These are phyloP conservation scores for Neonectria neomacrospora DNA, from an alignment of 2,329 filamentous ascomycete genomes.

Conservation along the genomic window DNA sequence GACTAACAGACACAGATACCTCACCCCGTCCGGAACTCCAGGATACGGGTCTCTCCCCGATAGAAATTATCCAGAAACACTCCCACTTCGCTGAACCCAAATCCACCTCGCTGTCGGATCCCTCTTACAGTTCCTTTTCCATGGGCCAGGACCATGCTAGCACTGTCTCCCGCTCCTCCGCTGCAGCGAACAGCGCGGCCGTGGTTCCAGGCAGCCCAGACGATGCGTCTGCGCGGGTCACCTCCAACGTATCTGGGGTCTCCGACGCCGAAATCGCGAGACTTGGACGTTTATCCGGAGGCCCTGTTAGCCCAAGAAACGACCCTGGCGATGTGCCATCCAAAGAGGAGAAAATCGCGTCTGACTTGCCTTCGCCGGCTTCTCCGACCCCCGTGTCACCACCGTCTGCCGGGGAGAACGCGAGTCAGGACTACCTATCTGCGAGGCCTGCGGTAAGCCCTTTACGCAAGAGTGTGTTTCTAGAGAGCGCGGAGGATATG, in stretches of 20 bases:
- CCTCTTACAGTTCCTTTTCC: constrained; percentile 43
- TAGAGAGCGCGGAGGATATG: constrained; percentile 56
- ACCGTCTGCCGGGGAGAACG: constrained; percentile 43
- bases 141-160: constrained; percentile 39
- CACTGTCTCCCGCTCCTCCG: constrained; percentile 45
- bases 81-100: constrained; percentile 39
- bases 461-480: constrained; percentile 55
- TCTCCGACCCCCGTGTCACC: constrained; percentile 41
- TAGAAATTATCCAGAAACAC: constrained; percentile 54
- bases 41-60: constrained; percentile 54
- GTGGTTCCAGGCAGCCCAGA: constrained; percentile 27
- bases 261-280: constrained; percentile 37
- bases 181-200: constrained; percentile 19
- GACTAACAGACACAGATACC: constrained; percentile 50
- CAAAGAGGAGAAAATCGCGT: constrained; percentile 16
- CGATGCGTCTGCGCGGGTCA: constrained; percentile 29
- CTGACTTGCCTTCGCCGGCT: constrained; percentile 29
- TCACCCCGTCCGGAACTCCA: constrained; percentile 58
- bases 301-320: constrained; percentile 38
- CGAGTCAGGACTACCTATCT: constrained; percentile 45
- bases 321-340: constrained; percentile 21
- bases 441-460: constrained; percentile 40
- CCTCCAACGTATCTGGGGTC: constrained; percentile 39
- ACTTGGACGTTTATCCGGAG: constrained; percentile 32
- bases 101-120: constrained; percentile 32